Evolutionary conservation across 352 stramenopile genomes (phyloP).

Genomic region (Pythium inflatum): DNA sequence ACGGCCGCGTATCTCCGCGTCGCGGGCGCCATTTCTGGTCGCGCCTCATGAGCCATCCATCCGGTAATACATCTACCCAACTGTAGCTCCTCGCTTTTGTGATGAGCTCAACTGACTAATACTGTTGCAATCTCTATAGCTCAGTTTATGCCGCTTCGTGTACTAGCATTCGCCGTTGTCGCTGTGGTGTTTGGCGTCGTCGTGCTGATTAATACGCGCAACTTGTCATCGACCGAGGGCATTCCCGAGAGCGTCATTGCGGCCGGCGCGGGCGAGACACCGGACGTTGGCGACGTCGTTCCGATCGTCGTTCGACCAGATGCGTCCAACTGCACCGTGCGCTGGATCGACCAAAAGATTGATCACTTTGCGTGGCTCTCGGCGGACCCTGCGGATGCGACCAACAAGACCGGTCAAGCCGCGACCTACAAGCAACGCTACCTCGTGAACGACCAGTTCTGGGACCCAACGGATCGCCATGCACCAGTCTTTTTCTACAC

Average conservation of each 20-base stretch:
- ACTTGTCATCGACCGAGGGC: slow-evolving; percentile 48
- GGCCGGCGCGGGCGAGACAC: slow-evolving; percentile 8
- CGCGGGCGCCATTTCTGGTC: slow-evolving; percentile 36
- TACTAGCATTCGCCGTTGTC: slow-evolving; percentile 51
- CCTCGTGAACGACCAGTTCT: slow-evolving; percentile 81
- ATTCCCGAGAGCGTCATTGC: slow-evolving; percentile 47
- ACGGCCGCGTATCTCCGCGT: slow-evolving; percentile 25
- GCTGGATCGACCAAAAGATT: slow-evolving; percentile 88
- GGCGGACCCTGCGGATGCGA: slow-evolving; percentile 22
- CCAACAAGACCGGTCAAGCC: slow-evolving; percentile 37
- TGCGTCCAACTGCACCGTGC: slow-evolving; percentile 76
- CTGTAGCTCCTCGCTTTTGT: background rate
- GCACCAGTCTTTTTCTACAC: slow-evolving; percentile 94
- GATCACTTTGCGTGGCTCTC: slow-evolving; percentile 88
- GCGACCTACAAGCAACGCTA: slow-evolving; percentile 86
- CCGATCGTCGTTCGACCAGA: slow-evolving; percentile 39
- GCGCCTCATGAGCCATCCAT: slow-evolving; percentile 26
- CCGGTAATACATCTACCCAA: slow-evolving; percentile 5
- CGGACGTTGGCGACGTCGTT: background rate
- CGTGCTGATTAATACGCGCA: slow-evolving; percentile 75
- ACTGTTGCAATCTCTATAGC: background rate
- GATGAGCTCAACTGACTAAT: slow-evolving; percentile 13
- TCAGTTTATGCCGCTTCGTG: slow-evolving; percentile 45
- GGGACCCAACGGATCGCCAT: slow-evolving; percentile 62
- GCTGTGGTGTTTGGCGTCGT: slow-evolving; percentile 62